Evolutionary conservation across 192 early-diverging fungal genomes (phyloP).

Genomic region (Coemansia sp.): DNA sequence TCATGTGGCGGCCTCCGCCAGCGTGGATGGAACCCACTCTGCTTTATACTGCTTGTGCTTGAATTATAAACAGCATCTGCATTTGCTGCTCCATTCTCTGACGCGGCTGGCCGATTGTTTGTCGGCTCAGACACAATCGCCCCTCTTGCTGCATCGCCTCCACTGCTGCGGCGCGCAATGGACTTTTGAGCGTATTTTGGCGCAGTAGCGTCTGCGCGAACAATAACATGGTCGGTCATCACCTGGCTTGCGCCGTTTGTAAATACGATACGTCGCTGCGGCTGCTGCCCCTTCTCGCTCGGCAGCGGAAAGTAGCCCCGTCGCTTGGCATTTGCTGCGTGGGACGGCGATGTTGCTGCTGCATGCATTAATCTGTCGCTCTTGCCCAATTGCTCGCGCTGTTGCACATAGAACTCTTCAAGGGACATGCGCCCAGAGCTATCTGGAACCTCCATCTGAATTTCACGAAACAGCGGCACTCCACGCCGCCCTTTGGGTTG

Average conservation of each 20-base stretch:
- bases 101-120: constrained; percentile 8
- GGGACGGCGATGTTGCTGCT: not conserved
- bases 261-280: constrained; percentile 30
- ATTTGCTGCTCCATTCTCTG: constrained; percentile 1
- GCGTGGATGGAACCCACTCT: not conserved
- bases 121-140: not conserved
- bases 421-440: not conserved
- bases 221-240: constrained; percentile 47
- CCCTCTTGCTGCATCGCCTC: not conserved
- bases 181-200: not conserved
- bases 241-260: constrained; percentile 49
- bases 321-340: not conserved
- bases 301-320: constrained; percentile 5
- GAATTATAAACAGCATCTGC: constrained; percentile 6
- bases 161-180: not conserved
- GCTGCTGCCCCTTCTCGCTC: not conserved
- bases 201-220: constrained; percentile 21
- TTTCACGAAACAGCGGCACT: constrained; percentile 33
- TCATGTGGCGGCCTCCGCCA: constrained; percentile 2
- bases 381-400: constrained; percentile 2
- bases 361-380: constrained; percentile 6
- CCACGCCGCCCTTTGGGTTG: constrained; percentile 29
- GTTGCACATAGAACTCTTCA: constrained; percentile 7
- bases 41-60: not conserved
- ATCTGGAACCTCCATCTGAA: constrained; percentile 18